phyloP scores from a whole-genome alignment of 768 basidiomycete species.

The Heimioporus sp. region DNA sequence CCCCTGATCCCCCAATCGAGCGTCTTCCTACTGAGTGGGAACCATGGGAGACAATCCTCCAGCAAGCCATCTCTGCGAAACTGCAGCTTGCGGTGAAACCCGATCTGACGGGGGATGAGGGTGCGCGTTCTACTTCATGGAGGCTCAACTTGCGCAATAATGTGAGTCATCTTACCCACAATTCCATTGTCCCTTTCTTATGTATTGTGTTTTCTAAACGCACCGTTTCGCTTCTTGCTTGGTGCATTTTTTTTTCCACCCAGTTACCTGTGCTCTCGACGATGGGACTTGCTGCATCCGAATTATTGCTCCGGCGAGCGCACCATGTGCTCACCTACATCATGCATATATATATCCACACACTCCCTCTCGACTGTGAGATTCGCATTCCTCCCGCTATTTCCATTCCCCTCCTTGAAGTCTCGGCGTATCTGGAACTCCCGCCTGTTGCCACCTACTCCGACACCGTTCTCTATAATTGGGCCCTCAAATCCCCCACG shows the following conservation, averaged over 20 bases:
- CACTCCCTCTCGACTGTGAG: constrained; percentile 46
- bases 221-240: neutral
- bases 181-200: too few relatives aligned
- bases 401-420: constrained; percentile 70
- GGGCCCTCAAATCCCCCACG: constrained; percentile 40
- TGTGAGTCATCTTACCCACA: constrained; percentile 33
- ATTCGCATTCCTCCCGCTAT: constrained; percentile 69
- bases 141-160: constrained; percentile 43
- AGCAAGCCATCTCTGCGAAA: constrained; percentile 43
- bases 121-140: constrained; percentile 50
- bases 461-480: constrained; percentile 91
- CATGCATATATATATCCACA: constrained; percentile 77
- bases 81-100: constrained; percentile 54
- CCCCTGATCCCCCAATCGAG: constrained; percentile 65
- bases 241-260: neutral
- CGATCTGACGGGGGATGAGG: constrained; percentile 36
- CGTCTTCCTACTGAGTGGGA: constrained; percentile 65
- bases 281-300: constrained; percentile 44
- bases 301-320: constrained; percentile 62
- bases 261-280: constrained; percentile 58
- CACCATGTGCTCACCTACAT: constrained; percentile 74
- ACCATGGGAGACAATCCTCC: constrained; percentile 67
- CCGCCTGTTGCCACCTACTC: constrained; percentile 91
- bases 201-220: too few relatives aligned
- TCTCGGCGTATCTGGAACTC: constrained; percentile 68